Conservation (phyloP, 2,329 filamentous ascomycete genomes). For the Xylariaceae sp. region DNA sequence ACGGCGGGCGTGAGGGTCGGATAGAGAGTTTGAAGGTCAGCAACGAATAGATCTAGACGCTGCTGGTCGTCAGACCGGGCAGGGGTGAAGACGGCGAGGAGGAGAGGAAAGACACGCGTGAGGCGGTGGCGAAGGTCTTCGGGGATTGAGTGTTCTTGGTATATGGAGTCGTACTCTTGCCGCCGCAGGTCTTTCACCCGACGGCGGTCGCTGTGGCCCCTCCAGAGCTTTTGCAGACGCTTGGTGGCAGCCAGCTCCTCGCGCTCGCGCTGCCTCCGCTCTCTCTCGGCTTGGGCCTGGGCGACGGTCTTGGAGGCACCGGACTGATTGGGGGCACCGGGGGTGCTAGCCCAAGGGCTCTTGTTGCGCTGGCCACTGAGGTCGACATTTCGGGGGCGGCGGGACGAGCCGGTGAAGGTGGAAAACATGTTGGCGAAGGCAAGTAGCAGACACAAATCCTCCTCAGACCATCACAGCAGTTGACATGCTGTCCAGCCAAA, state of each 20-base stretch:
- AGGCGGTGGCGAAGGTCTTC: slow-evolving; percentile 25
- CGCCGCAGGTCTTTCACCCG: slow-evolving; percentile 52
- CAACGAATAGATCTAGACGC: slow-evolving; percentile 43
- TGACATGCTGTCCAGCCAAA: slow-evolving; percentile 9
- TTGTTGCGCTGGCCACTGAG: slow-evolving; percentile 72
- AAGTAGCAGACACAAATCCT: no score
- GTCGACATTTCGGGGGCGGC: slow-evolving; percentile 86
- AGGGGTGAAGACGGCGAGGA: slow-evolving; percentile 48
- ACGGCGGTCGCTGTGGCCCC: slow-evolving; percentile 65
- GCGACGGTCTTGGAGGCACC: slow-evolving; percentile 74
- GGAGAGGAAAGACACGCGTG: slow-evolving; percentile 41
- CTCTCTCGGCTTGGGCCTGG: slow-evolving; percentile 81
- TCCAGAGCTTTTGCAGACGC: slow-evolving; percentile 76
- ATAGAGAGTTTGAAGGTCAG: slow-evolving; percentile 33
- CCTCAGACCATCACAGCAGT: background rate
- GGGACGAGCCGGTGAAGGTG: slow-evolving; percentile 83
- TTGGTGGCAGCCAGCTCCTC: slow-evolving; percentile 70
- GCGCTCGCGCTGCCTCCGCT: slow-evolving; percentile 75
- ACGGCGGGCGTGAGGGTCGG: background rate
- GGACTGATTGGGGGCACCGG: slow-evolving; percentile 54
- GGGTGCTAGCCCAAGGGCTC: slow-evolving; percentile 72
- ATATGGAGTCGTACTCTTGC: slow-evolving; percentile 17
- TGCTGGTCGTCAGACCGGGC: slow-evolving; percentile 42
- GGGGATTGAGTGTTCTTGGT: slow-evolving; percentile 24
- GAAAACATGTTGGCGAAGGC: slow-evolving; percentile 65